phyloP scores from a whole-genome alignment of 129 eudicot species.

The Helianthus tuberosus region DNA sequence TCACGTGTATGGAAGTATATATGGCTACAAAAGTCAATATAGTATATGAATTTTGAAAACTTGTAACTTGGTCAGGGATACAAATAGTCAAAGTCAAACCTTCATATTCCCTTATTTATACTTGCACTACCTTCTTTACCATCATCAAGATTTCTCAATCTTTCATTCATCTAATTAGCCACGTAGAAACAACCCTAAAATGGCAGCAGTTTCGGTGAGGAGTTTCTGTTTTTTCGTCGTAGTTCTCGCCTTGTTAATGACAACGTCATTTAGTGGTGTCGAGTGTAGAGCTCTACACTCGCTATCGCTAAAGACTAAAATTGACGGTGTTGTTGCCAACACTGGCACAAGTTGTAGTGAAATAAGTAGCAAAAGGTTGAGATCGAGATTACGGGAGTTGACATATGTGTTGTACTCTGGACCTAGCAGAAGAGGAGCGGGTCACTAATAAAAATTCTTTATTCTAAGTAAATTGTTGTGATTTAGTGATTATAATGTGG shows the following conservation, averaged over 20 bases:
- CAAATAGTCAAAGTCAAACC: conserved; percentile 11
- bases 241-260: neutral
- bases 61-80: neutral
- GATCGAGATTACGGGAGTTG: neutral
- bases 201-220: neutral
- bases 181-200: neutral
- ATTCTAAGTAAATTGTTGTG: neutral
- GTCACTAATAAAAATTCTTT: neutral
- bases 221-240: neutral
- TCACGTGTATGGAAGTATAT: conserved; percentile 12
- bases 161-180: neutral
- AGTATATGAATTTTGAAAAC: neutral
- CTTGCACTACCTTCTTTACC: neutral
- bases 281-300: neutral
- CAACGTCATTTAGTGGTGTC: neutral
- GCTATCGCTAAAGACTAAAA: neutral
- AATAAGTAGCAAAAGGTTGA: neutral
- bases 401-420: neutral
- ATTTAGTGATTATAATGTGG: neutral
- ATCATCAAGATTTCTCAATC: conserved; percentile 4
- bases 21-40: conserved; percentile 18
- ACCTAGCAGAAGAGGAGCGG: conserved; percentile 5
- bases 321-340: neutral
- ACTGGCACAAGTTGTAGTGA: neutral
- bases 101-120: conserved; percentile 5